phyloP scores from a whole-genome alignment of 805 yeast species.

The Naumovozyma baii region DNA sequence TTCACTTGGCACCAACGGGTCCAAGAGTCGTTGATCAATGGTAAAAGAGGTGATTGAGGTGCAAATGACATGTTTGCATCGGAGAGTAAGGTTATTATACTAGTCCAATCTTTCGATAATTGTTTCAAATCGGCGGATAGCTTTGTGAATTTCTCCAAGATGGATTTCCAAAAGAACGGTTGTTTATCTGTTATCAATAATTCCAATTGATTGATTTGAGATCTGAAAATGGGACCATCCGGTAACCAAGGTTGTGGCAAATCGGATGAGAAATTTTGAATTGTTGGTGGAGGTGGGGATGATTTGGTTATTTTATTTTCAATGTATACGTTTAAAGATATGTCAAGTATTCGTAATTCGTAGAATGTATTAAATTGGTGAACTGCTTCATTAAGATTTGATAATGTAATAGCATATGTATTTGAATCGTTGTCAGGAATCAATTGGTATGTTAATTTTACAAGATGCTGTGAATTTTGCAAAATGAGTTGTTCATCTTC shows the following conservation, averaged over 20 bases:
- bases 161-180: neutral
- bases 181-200: neutral
- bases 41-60: neutral
- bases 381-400: no score
- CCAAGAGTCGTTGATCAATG: neutral
- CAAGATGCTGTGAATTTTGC: no score
- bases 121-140: neutral
- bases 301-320: neutral
- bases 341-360: neutral
- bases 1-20: neutral
- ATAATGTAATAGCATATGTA: no score
- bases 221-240: conserved; percentile 1
- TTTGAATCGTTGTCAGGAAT: no score
- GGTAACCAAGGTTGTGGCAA: no score
- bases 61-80: neutral
- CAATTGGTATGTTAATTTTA: no score
- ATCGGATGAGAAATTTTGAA: no score
- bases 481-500: no score
- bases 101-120: neutral
- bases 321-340: neutral
- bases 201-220: neutral
- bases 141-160: neutral
- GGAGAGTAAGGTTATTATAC: neutral
- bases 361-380: neutral
- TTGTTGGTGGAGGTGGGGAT: neutral